Evolutionary conservation across 176 grass and related monocot genomes (phyloP).

Genomic region (Rhynchospora pubera): DNA sequence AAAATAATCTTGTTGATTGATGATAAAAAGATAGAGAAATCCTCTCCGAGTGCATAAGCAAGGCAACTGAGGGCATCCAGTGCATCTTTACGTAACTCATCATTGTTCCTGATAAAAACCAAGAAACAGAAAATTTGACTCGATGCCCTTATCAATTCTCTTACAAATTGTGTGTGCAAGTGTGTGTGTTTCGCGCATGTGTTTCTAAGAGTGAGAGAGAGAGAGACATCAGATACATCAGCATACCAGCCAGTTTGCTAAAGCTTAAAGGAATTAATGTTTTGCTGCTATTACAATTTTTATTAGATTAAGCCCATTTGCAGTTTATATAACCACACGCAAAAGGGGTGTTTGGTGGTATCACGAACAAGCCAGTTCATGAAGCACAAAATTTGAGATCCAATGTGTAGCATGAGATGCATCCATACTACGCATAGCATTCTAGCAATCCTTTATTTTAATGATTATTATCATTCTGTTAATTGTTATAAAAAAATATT

Average conservation of each 20-base stretch:
- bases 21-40: constrained; percentile 82
- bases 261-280: background rate
- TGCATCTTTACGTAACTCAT: constrained; percentile 88
- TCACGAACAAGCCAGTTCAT: background rate
- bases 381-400: too few species aligned
- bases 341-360: too few species aligned
- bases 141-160: background rate
- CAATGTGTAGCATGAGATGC: too few species aligned
- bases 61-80: constrained; percentile 87
- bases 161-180: background rate
- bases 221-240: background rate
- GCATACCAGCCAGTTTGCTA: background rate
- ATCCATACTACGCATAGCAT: too few species aligned
- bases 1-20: constrained; percentile 80
- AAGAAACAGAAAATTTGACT: constrained; percentile 1
- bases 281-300: background rate
- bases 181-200: background rate
- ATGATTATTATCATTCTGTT: too few species aligned
- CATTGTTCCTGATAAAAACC: constrained; percentile 63
- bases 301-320: background rate
- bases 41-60: constrained; percentile 85
- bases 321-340: background rate
- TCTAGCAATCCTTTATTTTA: too few species aligned
- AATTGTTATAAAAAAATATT: too few species aligned
- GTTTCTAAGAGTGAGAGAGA: background rate